Conservation (phyloP, 2,329 filamentous ascomycete genomes). For the Biscogniauxia mediterranea region DNA sequence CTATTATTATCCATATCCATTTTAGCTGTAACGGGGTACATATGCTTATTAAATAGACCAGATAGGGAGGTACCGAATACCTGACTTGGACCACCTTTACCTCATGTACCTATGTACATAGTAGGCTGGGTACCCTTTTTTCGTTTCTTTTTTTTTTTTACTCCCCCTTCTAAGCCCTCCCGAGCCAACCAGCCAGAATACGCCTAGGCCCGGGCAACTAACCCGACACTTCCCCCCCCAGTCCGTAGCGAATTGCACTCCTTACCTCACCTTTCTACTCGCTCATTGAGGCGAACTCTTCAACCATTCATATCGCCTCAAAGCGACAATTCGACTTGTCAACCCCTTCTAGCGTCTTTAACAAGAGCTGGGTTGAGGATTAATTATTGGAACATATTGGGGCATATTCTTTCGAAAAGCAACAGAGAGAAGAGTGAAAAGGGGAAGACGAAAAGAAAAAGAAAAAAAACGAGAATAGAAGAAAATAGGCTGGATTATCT, state of each 20-base stretch:
- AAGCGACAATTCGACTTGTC: slow-evolving; percentile 26
- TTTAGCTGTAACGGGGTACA: slow-evolving; percentile 1
- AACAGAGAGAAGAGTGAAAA: background rate
- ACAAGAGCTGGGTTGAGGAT: slow-evolving; percentile 10
- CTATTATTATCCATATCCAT: slow-evolving; percentile 1
- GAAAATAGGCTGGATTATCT: slow-evolving; percentile 9
- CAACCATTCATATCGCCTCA: slow-evolving; percentile 39
- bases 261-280: slow-evolving; percentile 33
- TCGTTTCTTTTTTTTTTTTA: background rate
- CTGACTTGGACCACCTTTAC: slow-evolving; percentile 5
- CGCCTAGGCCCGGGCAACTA: slow-evolving; percentile 10
- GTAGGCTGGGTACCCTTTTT: background rate
- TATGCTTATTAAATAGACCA: slow-evolving; percentile 12
- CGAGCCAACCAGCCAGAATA: slow-evolving; percentile 7
- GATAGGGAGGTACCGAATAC: slow-evolving; percentile 5
- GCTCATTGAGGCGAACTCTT: slow-evolving; percentile 31
- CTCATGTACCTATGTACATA: slow-evolving; percentile 4
- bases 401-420: background rate
- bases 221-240: slow-evolving; percentile 18
- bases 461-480: background rate
- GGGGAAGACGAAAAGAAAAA: background rate
- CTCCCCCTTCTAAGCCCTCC: background rate
- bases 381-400: background rate
- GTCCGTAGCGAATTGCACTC: slow-evolving; percentile 36
- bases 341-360: slow-evolving; percentile 23